Evolutionary conservation across 108 stramenopile genomes (phyloP).

Genomic region (Aurantiochytrium sp.): DNA sequence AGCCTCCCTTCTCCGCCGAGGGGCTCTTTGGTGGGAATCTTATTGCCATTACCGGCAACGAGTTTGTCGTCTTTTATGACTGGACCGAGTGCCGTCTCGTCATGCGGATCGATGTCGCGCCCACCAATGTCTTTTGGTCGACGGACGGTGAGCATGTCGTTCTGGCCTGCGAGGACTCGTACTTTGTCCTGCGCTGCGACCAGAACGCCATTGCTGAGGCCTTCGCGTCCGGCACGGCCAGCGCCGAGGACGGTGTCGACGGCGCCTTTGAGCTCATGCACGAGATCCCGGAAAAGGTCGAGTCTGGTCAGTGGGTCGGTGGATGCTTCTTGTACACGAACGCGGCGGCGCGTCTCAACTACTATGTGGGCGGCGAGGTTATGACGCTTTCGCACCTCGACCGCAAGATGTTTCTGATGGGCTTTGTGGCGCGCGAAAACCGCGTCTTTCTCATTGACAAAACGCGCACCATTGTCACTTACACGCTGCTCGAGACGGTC

Average conservation of each 20-base stretch:
- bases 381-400: constrained; percentile 93
- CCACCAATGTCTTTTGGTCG: constrained; percentile 72
- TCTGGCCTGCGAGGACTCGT: constrained; percentile 76
- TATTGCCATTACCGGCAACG: constrained; percentile 82
- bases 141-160: constrained; percentile 85
- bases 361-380: constrained; percentile 94
- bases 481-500: constrained; percentile 77
- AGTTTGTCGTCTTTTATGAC: constrained; percentile 87
- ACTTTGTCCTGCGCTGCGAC: constrained; percentile 83
- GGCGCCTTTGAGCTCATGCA: constrained; percentile 86
- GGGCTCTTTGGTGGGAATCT: constrained; percentile 85
- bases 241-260: constrained; percentile 86
- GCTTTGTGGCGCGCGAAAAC: constrained; percentile 96
- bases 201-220: constrained; percentile 64
- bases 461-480: constrained; percentile 76
- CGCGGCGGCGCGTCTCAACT: constrained; percentile 76
- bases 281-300: constrained; percentile 80
- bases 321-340: constrained; percentile 98
- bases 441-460: constrained; percentile 91
- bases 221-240: constrained; percentile 69
- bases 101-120: constrained; percentile 85
- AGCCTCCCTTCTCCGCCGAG: constrained; percentile 82
- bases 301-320: constrained; percentile 94
- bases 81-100: constrained; percentile 89
- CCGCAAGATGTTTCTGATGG: constrained; percentile 68